Conservation (phyloP, 768 basidiomycete genomes). For the Mycena floridula region DNA sequence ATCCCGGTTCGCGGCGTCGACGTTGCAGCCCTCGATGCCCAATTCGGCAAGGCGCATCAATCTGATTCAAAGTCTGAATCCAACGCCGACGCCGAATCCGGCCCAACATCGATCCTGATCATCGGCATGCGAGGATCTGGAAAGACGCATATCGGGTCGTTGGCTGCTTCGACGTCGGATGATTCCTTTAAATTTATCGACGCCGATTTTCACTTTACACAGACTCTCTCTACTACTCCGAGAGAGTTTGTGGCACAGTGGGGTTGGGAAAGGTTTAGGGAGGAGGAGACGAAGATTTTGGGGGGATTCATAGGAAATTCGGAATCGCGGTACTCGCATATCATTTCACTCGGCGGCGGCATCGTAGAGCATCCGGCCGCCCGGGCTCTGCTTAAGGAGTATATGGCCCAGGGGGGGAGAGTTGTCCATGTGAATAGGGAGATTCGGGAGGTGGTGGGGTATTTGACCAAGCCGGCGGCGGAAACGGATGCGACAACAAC, state of each 20-base stretch:
- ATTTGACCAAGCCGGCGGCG: slow-evolving; percentile 45
- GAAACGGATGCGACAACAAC: too few species aligned
- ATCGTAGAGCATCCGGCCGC: slow-evolving; percentile 84
- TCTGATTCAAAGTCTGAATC: too few species aligned
- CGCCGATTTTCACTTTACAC: slow-evolving; percentile 75
- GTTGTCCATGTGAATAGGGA: slow-evolving; percentile 85
- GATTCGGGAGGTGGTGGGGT: slow-evolving; percentile 73
- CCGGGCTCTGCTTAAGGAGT: slow-evolving; percentile 64
- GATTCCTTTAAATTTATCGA: slow-evolving; percentile 71
- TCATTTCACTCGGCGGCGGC: slow-evolving; percentile 91
- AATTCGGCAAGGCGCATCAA: not conserved
- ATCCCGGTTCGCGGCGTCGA: slow-evolving; percentile 84
- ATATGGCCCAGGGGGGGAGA: slow-evolving; percentile 52
- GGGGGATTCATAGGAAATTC: slow-evolving; percentile 51
- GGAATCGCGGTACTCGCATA: slow-evolving; percentile 49
- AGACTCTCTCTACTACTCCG: slow-evolving; percentile 53
- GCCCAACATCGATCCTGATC: slow-evolving; percentile 50
- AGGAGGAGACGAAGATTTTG: slow-evolving; percentile 66
- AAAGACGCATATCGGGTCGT: slow-evolving; percentile 80
- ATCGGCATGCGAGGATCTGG: slow-evolving; percentile 98
- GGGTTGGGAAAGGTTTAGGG: slow-evolving; percentile 90
- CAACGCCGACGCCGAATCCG: not conserved
- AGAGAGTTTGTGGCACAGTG: slow-evolving; percentile 73
- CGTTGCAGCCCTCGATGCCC: too few species aligned
- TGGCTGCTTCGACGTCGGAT: slow-evolving; percentile 67